phyloP scores from a whole-genome alignment of 169 alveolate species.

The Plasmodium berghei region DNA sequence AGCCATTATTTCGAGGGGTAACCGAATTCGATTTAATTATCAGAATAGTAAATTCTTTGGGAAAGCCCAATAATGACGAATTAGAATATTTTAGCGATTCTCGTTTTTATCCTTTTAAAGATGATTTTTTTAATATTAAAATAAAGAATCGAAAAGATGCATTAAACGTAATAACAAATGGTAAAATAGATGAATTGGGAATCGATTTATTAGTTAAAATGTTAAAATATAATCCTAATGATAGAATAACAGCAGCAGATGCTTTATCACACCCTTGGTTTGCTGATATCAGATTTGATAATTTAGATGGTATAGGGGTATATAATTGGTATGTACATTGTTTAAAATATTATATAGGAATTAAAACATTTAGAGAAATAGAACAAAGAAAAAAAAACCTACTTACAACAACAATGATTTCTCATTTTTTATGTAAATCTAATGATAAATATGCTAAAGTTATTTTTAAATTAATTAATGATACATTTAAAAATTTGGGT shows the following conservation, averaged over 20 bases:
- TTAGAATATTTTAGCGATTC: slow-evolving; percentile 87
- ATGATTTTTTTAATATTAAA: slow-evolving; percentile 79
- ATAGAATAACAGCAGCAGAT: slow-evolving; percentile 95
- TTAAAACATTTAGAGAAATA: slow-evolving; percentile 81
- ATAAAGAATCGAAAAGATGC: slow-evolving; percentile 80
- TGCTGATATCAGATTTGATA: slow-evolving; percentile 86
- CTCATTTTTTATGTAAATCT: slow-evolving; percentile 83
- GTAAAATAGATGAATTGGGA: slow-evolving; percentile 84
- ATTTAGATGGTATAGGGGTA: slow-evolving; percentile 88
- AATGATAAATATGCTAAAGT: slow-evolving; percentile 69
- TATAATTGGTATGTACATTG: slow-evolving; percentile 87
- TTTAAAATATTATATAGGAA: slow-evolving; percentile 85
- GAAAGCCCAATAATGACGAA: slow-evolving; percentile 90
- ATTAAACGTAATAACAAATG: slow-evolving; percentile 79
- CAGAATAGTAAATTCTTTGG: slow-evolving; percentile 87
- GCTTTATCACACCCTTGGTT: slow-evolving; percentile 96
- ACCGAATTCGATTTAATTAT: slow-evolving; percentile 88
- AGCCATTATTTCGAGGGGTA: slow-evolving; percentile 91
- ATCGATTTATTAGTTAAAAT: slow-evolving; percentile 92
- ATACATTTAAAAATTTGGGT: slow-evolving; percentile 73
- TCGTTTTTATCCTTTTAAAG: slow-evolving; percentile 85
- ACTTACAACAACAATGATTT: slow-evolving; percentile 84
- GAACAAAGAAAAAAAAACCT: slow-evolving; percentile 83
- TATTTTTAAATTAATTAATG: slow-evolving; percentile 59
- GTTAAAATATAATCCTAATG: slow-evolving; percentile 94